Evolutionary conservation across 441 rosid genomes (phyloP), one percentile per base, ranked within the genome.

Genomic region (Pelargonium citronellum): DNA sequence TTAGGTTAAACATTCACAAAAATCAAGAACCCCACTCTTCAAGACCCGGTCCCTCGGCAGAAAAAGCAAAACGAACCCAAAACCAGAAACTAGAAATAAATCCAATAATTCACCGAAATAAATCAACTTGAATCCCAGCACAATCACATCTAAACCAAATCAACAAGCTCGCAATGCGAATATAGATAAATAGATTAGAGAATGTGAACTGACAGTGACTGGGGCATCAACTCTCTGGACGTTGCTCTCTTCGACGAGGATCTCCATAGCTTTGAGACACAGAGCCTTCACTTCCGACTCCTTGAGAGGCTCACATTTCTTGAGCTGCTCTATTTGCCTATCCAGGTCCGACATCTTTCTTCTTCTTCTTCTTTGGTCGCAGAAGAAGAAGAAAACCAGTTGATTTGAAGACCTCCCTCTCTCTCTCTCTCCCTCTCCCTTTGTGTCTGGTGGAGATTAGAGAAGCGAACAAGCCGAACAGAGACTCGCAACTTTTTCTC

Each of bases 161-260:
- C 71, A 44, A 66, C 37, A 4, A 19, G 53, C 39, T 6, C 11
- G 20, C 34, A 13, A 22, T 7, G 47, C 13, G 57, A 13, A n/a
- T 8, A 4, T 1, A 64, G 9, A 3, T 7, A 15, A 22, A 16
- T 5, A 61, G 3, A 64, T 3, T 7, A 22, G 61, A 20, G 46
- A 17, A 13, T 27, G 30, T 34, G 17, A 1, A 51, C 77, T 71
- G 51, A 94, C 96, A 68, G 99, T 91, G 75, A 95, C 95, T 60
- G 99, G 98, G 67, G 97, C 93, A 69, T 95, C 96, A 13, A 95
- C 96, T 57, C 97, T 87, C 70, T 95, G 97, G 68, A 95, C 99
- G 81, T 95, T 95, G 76, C 97, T 90, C 81, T 95, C 97, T 77
- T 95, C 97, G 60, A 95, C 91, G 44, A 95, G 93, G 63, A 95